Evolutionary conservation across 169 alveolate species (phyloP).

Genomic region (Plasmodium sp.): DNA sequence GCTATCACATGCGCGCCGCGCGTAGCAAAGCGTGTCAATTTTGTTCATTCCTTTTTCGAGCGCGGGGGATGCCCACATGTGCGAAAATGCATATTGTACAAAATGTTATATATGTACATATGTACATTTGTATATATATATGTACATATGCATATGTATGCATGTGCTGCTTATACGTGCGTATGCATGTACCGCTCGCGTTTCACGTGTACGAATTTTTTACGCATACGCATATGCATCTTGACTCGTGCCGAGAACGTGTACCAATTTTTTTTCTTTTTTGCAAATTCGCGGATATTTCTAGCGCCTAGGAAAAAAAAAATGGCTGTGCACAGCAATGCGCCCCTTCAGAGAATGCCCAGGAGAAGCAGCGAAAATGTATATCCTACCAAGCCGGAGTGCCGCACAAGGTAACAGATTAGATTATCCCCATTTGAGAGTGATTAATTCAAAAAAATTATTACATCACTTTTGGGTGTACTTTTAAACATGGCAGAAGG

Average conservation of each 20-base stretch:
- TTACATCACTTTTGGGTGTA: background rate
- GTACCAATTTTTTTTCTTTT: background rate
- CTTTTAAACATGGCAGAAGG: background rate
- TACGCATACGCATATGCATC: background rate
- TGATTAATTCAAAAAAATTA: background rate
- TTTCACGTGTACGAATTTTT: background rate
- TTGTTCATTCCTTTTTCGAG: background rate
- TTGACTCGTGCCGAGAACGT: background rate
- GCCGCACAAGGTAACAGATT: background rate
- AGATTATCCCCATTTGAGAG: background rate
- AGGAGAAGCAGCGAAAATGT: background rate
- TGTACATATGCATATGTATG: no score
- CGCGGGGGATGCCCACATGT: background rate
- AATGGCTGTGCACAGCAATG: background rate
- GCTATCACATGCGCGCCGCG: background rate
- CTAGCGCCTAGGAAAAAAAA: background rate
- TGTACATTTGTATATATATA: background rate
- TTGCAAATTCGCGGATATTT: background rate
- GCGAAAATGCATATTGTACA: background rate
- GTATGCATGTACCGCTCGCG: background rate
- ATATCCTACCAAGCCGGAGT: background rate
- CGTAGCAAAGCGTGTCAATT: background rate
- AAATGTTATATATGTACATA: no score
- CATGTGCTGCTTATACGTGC: background rate
- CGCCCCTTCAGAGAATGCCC: background rate